Evolutionary conservation across 306 rosid genomes (phyloP), one percentile per base, ranked within the genome.

Genomic region (Lathyrus aphaca): DNA sequence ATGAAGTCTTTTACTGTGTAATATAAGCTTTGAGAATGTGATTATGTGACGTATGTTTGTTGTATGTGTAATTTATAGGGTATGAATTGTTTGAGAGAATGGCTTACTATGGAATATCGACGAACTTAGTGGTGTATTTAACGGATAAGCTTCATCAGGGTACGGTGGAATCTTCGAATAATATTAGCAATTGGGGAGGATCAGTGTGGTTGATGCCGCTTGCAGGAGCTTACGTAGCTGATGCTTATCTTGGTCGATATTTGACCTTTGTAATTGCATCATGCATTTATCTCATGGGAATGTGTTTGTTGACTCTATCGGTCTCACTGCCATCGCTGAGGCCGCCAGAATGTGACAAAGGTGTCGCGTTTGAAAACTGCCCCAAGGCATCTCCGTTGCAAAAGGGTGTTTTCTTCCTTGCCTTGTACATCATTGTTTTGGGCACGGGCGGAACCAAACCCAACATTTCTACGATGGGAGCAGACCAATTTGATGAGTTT

Each of bases 371-470:
- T 5, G 75, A 63, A 32, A 74, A 63, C 13, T 92, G 96, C 49
- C 58, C 59, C 3, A 51, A 27, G 48, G 88, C 98, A 14, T 72
- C 98, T 0, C 16, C 84, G 32, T 75, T 86, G 66, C 95, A 89
- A 72, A 61, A 68, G 44, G 92, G 85, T 1, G 45, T 88, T 14
- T 88, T 92, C 81, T 89, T 74, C 69, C 40, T 72, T 66, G 96
- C 95, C 12, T 50, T 90, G 30, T 90, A 89, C 78, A 82, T 68
- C 14, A 77, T 88, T 35, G 96, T 95, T 62, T 1, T 77, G 19
- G 98, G 96, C 72, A 86, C 91, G 5, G 96, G 91, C 0, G 98
- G 98, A 4, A 92, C 96, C 64, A 92, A 90, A 69, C 86, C 98
- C 72, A 89, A 90, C 85, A 85, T 92, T 62, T 87, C 96, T 8